Base-by-base conservation (phyloP, 257 asterid genomes). In the Gardenia jasminoides region DNA sequence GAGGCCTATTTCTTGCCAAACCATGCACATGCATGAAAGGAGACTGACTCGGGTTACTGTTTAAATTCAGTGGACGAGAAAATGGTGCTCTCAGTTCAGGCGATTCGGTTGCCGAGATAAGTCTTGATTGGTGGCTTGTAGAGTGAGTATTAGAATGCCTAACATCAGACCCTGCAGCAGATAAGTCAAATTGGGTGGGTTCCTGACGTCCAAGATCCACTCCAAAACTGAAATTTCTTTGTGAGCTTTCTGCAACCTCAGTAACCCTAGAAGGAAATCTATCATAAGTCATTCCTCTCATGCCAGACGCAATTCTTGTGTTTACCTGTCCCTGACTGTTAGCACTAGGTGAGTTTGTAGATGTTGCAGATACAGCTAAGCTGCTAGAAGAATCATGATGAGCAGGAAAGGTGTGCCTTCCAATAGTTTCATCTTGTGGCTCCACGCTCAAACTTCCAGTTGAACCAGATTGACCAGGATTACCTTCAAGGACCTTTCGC, bases 401-500 rank as follows among this genome's bases (percentile, higher is more conserved):
- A 78, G 82, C 80, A 77, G 89, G 87, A 82, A 81, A 75, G 31
- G 83, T 83, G 70, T 88, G 90, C 73, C 82, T 90, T 65, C 81
- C 78, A 76, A 82, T 2, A 79, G 82, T 83, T 80, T 81, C 89
- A 54, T 62, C 87, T 76, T 76, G 90, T 72, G 86, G 91, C 79
- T 75, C 80, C 26, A 91, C 81, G 87, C 93, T 89, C 56, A 96
- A 89, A 83, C 90, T 88, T 74, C 92, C 94, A 84, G 88, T 85
- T 19, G 87, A 86, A 76, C 69, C 85, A 77, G 85, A 87, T 71
- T 87, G 97, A 78, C 88, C 89, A 61, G 98, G 87, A 79, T 90
- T 84, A 50, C 92, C 94, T 90, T 95, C 99, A 44, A 92, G 86
- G 70, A 94, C 88, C 87, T 91, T 93, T 78, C 98, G 82, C 87